These are phyloP conservation scores for Epichloe glyceriae DNA, from an alignment of 2,329 filamentous ascomycete species.

Conservation along the genomic window DNA sequence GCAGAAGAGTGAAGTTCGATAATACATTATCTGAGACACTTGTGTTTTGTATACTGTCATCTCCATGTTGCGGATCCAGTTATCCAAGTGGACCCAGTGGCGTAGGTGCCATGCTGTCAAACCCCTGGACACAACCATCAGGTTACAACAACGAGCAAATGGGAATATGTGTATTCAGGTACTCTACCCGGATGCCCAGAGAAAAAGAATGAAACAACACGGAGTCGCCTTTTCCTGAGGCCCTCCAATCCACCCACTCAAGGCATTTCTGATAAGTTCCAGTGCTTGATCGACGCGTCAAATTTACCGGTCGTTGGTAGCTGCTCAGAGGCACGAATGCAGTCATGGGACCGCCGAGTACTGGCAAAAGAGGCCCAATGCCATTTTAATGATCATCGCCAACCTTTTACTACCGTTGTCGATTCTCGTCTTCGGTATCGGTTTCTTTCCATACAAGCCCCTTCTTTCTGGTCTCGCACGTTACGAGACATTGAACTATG, in stretches of 20 bases:
- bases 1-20: neutral
- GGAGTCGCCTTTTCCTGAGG: neutral
- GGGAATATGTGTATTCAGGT: neutral
- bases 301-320: neutral
- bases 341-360: constrained; percentile 13
- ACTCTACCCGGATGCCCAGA: neutral
- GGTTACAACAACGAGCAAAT: neutral
- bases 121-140: neutral
- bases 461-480: constrained; percentile 74
- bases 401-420: constrained; percentile 69
- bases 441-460: constrained; percentile 97
- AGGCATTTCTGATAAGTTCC: neutral
- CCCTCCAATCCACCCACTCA: neutral
- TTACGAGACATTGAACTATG: constrained; percentile 45
- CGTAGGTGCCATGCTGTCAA: neutral
- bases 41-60: neutral
- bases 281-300: neutral
- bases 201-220: neutral
- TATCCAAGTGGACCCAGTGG: neutral
- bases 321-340: constrained; percentile 2
- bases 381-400: constrained; percentile 44
- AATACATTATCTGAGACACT: neutral
- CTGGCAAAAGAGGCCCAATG: constrained; percentile 18
- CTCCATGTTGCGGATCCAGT: neutral
- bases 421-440: constrained; percentile 65